Evolutionary conservation across 345 rosid genomes (phyloP).

Genomic region (Linum tenue): DNA sequence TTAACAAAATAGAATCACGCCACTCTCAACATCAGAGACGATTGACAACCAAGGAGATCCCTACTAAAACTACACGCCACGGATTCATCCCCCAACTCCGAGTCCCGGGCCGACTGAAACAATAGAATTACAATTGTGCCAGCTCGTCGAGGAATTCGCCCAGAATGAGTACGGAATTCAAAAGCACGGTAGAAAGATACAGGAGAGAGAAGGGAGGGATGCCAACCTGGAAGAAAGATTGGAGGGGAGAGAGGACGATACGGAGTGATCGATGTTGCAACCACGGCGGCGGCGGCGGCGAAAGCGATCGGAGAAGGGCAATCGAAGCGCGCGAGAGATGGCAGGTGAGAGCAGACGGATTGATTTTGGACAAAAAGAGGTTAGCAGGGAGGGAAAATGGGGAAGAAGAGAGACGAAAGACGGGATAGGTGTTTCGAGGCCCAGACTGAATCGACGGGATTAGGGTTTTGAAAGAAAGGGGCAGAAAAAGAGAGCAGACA

Average conservation of each 20-base stretch:
- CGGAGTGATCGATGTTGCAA: constrained; percentile 1
- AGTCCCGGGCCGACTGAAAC: background rate
- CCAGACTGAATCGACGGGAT: constrained; percentile 34
- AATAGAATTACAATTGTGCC: constrained; percentile 1
- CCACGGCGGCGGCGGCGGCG: background rate
- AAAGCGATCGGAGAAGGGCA: background rate
- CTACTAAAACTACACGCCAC: background rate
- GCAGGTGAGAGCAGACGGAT: background rate
- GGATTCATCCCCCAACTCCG: background rate
- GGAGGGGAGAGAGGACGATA: background rate
- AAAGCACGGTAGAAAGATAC: background rate
- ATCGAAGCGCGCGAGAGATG: background rate
- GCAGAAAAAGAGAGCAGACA: background rate
- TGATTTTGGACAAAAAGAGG: background rate
- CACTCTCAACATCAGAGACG: background rate
- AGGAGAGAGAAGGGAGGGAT: background rate
- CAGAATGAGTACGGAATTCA: background rate
- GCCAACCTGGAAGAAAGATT: constrained; percentile 6
- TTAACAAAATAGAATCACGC: background rate
- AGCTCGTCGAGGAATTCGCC: background rate
- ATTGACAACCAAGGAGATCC: background rate
- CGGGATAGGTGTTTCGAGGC: constrained; percentile 37
- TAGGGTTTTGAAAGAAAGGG: constrained; percentile 35
- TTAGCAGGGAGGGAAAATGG: background rate
- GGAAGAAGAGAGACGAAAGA: background rate